Conservation (phyloP, 139 green algal species). For the Chara braunii region DNA sequence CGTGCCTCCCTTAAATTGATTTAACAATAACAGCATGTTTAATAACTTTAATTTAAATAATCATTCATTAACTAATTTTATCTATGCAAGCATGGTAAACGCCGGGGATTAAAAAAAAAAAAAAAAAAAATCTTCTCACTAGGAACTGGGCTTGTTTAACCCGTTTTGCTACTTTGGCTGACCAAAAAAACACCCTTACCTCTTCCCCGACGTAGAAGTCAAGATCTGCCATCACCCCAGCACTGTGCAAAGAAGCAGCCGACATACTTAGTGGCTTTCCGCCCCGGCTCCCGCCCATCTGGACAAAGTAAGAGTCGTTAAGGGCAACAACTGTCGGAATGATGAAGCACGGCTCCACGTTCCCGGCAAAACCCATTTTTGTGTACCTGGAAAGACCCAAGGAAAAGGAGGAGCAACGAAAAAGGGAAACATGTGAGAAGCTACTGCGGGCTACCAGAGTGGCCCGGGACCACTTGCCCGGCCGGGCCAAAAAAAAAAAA, state of each 20-base stretch:
- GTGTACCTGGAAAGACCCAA: conserved; percentile 39
- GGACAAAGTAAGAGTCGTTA: neutral
- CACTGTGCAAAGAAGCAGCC: conserved; percentile 9
- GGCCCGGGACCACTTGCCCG: too few species aligned
- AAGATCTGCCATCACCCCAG: conserved; percentile 51
- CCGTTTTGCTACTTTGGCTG: too few species aligned
- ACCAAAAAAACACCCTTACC: conserved; percentile 33
- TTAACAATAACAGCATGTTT: too few species aligned
- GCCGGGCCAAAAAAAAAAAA: too few species aligned
- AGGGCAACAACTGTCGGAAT: conserved; percentile 54
- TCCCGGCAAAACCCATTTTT: conserved; percentile 66
- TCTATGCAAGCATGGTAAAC: too few species aligned
- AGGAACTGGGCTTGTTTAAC: too few species aligned
- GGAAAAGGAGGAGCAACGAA: neutral
- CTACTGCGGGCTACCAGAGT: too few species aligned
- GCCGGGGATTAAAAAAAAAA: too few species aligned
- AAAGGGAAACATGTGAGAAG: conserved; percentile 1
- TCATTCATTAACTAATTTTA: too few species aligned
- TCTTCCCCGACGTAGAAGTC: conserved; percentile 59
- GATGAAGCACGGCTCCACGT: conserved; percentile 56
- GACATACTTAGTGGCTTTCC: conserved; percentile 1
- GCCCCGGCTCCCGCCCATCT: neutral
- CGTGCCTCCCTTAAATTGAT: too few species aligned
- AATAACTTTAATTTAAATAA: too few species aligned
- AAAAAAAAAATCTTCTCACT: too few species aligned